These are phyloP conservation scores for Sporisorium iseilematis-ciliati DNA, from an alignment of 1,284 basidiomycete species.

Conservation along the genomic window DNA sequence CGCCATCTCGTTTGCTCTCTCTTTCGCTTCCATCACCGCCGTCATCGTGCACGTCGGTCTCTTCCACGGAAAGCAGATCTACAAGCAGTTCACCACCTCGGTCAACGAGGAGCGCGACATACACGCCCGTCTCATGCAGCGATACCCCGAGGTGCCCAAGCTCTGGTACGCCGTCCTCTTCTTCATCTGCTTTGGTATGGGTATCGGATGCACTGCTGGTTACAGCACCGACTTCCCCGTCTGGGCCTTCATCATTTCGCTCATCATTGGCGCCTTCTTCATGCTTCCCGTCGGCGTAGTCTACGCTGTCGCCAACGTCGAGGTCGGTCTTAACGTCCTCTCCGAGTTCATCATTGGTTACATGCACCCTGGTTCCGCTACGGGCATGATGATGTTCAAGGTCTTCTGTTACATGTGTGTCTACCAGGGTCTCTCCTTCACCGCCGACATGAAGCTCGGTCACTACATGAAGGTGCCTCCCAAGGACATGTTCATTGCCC, in stretches of 20 bases:
- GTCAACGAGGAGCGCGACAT: conserved; percentile 81
- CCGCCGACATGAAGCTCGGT: conserved; percentile 74
- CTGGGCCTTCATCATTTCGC: conserved; percentile 78
- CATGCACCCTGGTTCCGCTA: conserved; percentile 80
- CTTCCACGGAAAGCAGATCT: conserved; percentile 62
- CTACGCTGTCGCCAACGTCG: conserved; percentile 85
- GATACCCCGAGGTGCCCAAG: conserved; percentile 81
- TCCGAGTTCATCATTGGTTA: conserved; percentile 83
- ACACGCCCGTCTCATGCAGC: conserved; percentile 85
- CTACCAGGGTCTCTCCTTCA: conserved; percentile 76
- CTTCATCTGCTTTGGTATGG: conserved; percentile 75
- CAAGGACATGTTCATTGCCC: conserved; percentile 71
- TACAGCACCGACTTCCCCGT: conserved; percentile 81
- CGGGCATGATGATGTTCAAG: conserved; percentile 88
- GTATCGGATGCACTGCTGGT: conserved; percentile 78
- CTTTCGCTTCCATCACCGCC: conserved; percentile 80
- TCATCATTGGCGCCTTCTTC: conserved; percentile 75
- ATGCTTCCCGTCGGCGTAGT: conserved; percentile 82
- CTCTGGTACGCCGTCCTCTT: conserved; percentile 74
- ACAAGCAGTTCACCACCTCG: conserved; percentile 44
- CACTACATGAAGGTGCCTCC: conserved; percentile 75
- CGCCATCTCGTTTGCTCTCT: conserved; percentile 74
- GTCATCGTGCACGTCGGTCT: conserved; percentile 77
- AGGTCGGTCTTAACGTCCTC: conserved; percentile 76
- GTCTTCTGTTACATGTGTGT: conserved; percentile 76